Evolutionary conservation across 345 rosid genomes (phyloP), one percentile per base, ranked within the genome.

Genomic region (Eucalyptus erythrocorys): DNA sequence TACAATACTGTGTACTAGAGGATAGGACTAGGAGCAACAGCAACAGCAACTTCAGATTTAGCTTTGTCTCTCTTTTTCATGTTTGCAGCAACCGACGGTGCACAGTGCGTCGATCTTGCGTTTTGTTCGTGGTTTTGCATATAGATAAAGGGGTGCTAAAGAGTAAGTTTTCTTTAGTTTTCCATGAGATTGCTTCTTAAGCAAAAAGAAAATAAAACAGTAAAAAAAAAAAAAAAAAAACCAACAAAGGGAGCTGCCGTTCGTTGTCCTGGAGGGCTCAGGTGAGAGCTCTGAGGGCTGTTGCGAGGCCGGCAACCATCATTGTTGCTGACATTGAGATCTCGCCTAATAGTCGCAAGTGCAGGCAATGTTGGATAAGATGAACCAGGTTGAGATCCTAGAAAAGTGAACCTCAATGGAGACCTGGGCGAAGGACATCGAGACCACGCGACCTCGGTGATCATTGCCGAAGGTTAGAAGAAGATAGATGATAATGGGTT

Each of bases 291-390:
- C 27, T 22, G 1, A 40, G 30, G 82, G 47, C 47, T 26, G 8
- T 11, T 40, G 82, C 15, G 3, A 76, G 82, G 27, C 7, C 1
- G 13, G 27, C 8, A 16, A 76, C 15, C 8, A 3, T 19, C 45
- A 37, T 37, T 37, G 45, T 19, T 1, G 5, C 47, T 21, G 47
- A 34, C 43, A 40, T 68, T 16, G 43, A 68, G 42, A 34, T 68
- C 24, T 68, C 6, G 7, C 80, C 43, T 8, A 16, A 2, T 8
- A 0, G 11, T 68, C 3, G 1, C 24, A 5, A 34, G 80, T 8
- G 43, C 21, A 0, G 80, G 7, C 80, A 34, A 34, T 0, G 42
- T 9, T 32, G 22, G 1, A 34, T 21, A 68, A 34, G 19, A 71
- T 71, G 24, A 71, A 71, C 3, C 43, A 17, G 24, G 26, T 2